These are phyloP conservation scores for Panaeolus papilionaceus DNA, from an alignment of 768 basidiomycete genomes.

Conservation along the genomic window DNA sequence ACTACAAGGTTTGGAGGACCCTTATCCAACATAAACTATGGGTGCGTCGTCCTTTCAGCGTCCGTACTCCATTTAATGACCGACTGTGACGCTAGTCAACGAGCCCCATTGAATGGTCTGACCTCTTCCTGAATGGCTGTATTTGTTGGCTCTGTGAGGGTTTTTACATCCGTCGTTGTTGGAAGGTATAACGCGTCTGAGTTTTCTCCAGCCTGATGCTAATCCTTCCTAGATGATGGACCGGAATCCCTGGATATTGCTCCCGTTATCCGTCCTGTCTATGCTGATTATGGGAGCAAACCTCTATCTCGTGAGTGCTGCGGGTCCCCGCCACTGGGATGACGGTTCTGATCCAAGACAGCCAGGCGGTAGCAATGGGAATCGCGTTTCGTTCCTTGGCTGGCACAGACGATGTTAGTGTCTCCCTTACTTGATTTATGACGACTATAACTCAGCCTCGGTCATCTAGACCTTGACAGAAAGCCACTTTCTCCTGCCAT, in stretches of 20 bases:
- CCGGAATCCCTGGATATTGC: slow-evolving; percentile 41
- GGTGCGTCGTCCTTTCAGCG: slow-evolving; percentile 32
- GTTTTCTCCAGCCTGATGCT: not conserved
- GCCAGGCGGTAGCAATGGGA: slow-evolving; percentile 37
- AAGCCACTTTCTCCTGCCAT: slow-evolving; percentile 37
- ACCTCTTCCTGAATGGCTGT: slow-evolving; percentile 54
- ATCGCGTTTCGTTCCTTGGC: slow-evolving; percentile 31
- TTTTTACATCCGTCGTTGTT: slow-evolving; percentile 57
- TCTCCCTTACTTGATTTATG: not conserved
- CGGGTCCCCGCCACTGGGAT: not conserved
- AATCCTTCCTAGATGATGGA: slow-evolving; percentile 44
- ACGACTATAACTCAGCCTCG: not conserved
- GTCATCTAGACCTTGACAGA: slow-evolving; percentile 30
- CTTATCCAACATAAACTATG: slow-evolving; percentile 37
- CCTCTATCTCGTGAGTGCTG: slow-evolving; percentile 41
- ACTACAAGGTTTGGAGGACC: slow-evolving; percentile 49
- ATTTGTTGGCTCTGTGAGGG: slow-evolving; percentile 53
- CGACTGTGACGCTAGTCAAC: slow-evolving; percentile 35
- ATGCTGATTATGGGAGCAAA: slow-evolving; percentile 44
- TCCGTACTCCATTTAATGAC: not conserved
- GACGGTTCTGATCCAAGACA: slow-evolving; percentile 1
- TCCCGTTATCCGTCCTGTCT: slow-evolving; percentile 40
- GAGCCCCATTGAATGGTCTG: slow-evolving; percentile 48
- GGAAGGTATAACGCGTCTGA: slow-evolving; percentile 45
- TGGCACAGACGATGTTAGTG: slow-evolving; percentile 34